Conservation (phyloP, 768 basidiomycete species). For the Rickenella mellea region DNA sequence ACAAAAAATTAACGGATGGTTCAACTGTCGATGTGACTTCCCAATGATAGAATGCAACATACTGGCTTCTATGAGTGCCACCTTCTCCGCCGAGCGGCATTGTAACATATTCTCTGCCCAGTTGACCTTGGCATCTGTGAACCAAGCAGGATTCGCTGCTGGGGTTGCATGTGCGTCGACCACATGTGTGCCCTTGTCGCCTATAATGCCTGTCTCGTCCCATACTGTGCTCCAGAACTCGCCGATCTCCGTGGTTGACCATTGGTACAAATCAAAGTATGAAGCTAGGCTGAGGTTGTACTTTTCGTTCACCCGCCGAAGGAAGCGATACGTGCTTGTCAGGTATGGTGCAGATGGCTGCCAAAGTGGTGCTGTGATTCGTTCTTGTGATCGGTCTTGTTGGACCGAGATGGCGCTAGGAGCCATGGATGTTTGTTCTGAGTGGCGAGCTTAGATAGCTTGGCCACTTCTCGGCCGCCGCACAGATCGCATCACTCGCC, state of each 20-base stretch:
- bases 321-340: constrained; percentile 31
- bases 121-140: constrained; percentile 54
- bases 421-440: too few relatives aligned
- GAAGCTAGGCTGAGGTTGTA: constrained; percentile 32
- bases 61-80: constrained; percentile 67
- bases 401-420: too few relatives aligned
- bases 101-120: constrained; percentile 78
- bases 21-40: neutral
- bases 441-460: too few relatives aligned
- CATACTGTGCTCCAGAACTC: constrained; percentile 69
- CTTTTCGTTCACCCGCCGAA: constrained; percentile 38
- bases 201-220: constrained; percentile 56
- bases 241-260: constrained; percentile 53
- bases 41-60: constrained; percentile 16
- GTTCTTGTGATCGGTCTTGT: too few relatives aligned
- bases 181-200: constrained; percentile 49
- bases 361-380: too few relatives aligned
- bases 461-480: neutral
- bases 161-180: constrained; percentile 48
- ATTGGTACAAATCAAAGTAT: constrained; percentile 57
- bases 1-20: too few relatives aligned
- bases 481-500: too few relatives aligned
- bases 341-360: neutral
- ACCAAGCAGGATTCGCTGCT: constrained; percentile 62
- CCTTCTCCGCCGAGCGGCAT: constrained; percentile 43